These are phyloP conservation scores for Chrysanthemum makinoi DNA, from an alignment of 129 eudicot species.

Conservation along the genomic window DNA sequence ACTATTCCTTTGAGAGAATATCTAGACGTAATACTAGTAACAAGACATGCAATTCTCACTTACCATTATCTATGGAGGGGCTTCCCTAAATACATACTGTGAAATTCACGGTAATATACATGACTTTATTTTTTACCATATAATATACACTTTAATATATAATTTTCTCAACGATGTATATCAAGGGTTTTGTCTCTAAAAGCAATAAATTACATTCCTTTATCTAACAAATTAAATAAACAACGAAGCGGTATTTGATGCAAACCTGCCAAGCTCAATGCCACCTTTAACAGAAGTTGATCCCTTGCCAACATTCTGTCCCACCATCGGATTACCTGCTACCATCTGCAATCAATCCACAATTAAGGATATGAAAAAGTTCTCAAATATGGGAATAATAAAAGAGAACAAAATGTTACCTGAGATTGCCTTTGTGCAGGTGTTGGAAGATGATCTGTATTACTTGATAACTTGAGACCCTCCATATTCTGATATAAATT, in stretches of 20 bases:
- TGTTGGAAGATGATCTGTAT: conserved; percentile 32
- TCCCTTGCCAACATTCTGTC: conserved; percentile 34
- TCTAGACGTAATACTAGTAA: no score
- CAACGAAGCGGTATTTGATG: conserved; percentile 4
- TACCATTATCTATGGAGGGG: no score
- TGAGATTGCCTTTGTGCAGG: conserved; percentile 35
- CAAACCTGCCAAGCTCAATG: conserved; percentile 74
- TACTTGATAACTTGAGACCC: conserved; percentile 45
- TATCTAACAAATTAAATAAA: neutral
- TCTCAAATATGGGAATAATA: neutral
- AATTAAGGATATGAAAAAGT: neutral
- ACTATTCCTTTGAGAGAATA: no score
- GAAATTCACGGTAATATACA: no score
- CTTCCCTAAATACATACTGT: no score
- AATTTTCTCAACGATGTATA: neutral
- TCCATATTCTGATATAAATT: conserved; percentile 42
- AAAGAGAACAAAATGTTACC: conserved; percentile 32
- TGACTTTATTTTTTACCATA: no score
- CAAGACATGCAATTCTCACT: no score
- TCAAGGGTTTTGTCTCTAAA: neutral
- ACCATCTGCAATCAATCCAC: conserved; percentile 42
- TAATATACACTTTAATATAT: neutral
- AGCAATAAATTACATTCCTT: conserved; percentile 1
- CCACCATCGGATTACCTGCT: conserved; percentile 30
- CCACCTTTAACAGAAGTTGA: conserved; percentile 51